A percentile compares a stretch with the other conserved stretches of the same genome.
Conservation (phyloP, 2,329 filamentous ascomycete species). For the Cryphonectria parasitica region DNA sequence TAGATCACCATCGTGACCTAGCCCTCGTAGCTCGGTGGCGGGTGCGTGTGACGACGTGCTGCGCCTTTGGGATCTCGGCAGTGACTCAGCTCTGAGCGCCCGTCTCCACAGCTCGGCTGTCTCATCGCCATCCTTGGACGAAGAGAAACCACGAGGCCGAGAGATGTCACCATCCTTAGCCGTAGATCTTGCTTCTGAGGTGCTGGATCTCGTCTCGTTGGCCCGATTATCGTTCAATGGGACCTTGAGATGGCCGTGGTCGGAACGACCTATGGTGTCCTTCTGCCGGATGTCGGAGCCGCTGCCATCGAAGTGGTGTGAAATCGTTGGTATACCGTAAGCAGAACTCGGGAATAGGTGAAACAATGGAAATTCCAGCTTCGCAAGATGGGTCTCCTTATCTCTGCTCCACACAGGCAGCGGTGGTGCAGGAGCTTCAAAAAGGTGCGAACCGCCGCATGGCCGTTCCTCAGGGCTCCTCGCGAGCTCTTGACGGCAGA, state of each 20-base stretch:
- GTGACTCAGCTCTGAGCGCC: slow-evolving; percentile 29
- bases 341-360: slow-evolving; percentile 43
- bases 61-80: slow-evolving; percentile 20
- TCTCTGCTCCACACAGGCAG: slow-evolving; percentile 41
- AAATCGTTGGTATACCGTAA: slow-evolving; percentile 33
- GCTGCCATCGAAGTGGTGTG: slow-evolving; percentile 31
- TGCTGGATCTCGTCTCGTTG: background rate
- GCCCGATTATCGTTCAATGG: background rate
- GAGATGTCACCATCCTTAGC: background rate
- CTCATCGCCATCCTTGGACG: slow-evolving; percentile 26
- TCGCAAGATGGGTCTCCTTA: slow-evolving; percentile 10
- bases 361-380: slow-evolving; percentile 39
- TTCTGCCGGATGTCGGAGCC: background rate
- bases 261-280: background rate
- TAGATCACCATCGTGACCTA: background rate
- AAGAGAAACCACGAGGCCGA: slow-evolving; percentile 26
- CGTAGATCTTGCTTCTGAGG: background rate
- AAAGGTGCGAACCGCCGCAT: slow-evolving; percentile 42
- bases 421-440: slow-evolving; percentile 35
- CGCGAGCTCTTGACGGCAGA: slow-evolving; percentile 44
- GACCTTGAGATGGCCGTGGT: slow-evolving; percentile 18
- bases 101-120: slow-evolving; percentile 29
- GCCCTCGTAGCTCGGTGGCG: slow-evolving; percentile 1
- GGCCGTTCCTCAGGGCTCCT: slow-evolving; percentile 45
- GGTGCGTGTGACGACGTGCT: slow-evolving; percentile 15